phyloP scores from a whole-genome alignment of 2,329 filamentous ascomycete genomes.

The Mycogone perniciosa region DNA sequence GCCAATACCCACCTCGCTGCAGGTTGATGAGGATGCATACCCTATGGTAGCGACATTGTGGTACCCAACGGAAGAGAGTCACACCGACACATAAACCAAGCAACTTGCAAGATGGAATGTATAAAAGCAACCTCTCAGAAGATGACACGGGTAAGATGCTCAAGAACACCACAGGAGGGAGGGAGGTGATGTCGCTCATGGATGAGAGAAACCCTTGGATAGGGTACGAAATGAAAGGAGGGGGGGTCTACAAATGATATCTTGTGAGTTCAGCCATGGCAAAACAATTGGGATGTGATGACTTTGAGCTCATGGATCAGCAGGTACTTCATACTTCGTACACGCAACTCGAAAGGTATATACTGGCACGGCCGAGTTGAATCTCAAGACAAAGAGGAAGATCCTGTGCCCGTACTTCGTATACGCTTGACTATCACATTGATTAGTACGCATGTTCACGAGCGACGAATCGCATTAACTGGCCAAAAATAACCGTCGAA shows the following conservation, averaged over 20 bases:
- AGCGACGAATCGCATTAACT: background rate
- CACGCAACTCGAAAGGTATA: constrained; percentile 52
- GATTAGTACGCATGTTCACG: constrained; percentile 47
- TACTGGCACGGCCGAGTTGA: constrained; percentile 45
- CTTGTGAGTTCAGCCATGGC: constrained; percentile 25
- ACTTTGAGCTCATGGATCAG: too few species aligned
- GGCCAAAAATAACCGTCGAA: background rate
- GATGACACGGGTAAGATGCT: constrained; percentile 52
- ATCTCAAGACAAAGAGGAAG: constrained; percentile 55
- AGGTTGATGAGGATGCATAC: constrained; percentile 49
- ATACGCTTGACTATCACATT: constrained; percentile 56
- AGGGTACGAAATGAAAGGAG: constrained; percentile 43
- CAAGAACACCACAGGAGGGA: constrained; percentile 17
- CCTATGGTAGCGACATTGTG: constrained; percentile 55
- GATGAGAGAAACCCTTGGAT: constrained; percentile 51
- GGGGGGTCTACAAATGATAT: constrained; percentile 50
- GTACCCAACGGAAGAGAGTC: constrained; percentile 48
- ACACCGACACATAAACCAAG: constrained; percentile 35
- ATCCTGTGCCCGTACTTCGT: constrained; percentile 54
- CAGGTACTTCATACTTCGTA: constrained; percentile 29
- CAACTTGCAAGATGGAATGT: constrained; percentile 44
- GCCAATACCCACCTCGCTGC: constrained; percentile 49
- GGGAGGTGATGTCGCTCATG: constrained; percentile 59
- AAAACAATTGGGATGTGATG: too few species aligned
- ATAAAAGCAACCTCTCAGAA: constrained; percentile 50